Conservation (phyloP, 257 asterid genomes). For the Scutellaria galericulata region DNA sequence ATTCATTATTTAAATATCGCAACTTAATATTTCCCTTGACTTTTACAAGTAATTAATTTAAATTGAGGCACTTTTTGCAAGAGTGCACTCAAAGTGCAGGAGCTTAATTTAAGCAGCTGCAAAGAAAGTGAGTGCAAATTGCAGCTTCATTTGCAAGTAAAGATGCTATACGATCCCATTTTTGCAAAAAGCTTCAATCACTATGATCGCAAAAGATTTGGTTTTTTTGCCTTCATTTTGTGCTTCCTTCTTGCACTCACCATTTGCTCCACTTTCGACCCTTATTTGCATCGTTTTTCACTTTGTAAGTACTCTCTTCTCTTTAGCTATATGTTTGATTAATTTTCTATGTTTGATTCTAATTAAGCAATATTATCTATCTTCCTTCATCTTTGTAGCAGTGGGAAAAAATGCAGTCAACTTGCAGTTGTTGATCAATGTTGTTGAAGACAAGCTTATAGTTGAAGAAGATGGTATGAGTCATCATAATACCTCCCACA, state of each 20-base stretch:
- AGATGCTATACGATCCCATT: constrained; percentile 68
- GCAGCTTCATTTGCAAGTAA: constrained; percentile 31
- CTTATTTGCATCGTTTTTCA: constrained; percentile 47
- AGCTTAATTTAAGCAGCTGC: constrained; percentile 23
- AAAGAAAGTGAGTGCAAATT: constrained; percentile 11
- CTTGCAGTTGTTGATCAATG: constrained; percentile 46
- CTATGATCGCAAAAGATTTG: constrained; percentile 57
- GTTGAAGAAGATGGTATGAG: neutral
- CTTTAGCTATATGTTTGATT: neutral
- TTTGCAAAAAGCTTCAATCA: constrained; percentile 63
- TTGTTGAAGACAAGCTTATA: constrained; percentile 41
- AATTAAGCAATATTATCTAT: no score
- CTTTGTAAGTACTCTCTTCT: constrained; percentile 42
- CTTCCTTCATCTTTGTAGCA: neutral
- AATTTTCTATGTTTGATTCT: neutral
- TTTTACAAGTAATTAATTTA: no score
- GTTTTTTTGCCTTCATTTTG: constrained; percentile 48
- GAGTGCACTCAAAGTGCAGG: constrained; percentile 23
- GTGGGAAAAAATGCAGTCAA: constrained; percentile 47
- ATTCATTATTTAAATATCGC: no score
- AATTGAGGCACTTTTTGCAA: no score
- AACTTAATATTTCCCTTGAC: no score
- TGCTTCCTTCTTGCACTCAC: constrained; percentile 45
- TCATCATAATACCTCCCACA: neutral
- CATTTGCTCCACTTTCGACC: constrained; percentile 49